Evolutionary conservation across 2,329 filamentous ascomycete species (phyloP).

Genomic region (Ceratocystis destructans): DNA sequence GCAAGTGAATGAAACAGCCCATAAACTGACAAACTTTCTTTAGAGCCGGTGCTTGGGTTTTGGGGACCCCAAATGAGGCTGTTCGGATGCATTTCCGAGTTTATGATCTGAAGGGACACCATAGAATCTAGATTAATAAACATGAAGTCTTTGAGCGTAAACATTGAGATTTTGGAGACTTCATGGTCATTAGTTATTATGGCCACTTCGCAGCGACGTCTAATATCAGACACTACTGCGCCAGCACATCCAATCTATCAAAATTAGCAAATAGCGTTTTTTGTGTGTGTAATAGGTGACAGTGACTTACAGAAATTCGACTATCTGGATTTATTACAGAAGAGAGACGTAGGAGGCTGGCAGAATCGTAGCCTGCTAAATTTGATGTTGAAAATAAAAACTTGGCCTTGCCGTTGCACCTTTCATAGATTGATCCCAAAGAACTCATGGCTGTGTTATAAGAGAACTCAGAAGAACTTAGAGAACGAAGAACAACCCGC

Average conservation of each 20-base stretch:
- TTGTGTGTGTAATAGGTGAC: not conserved
- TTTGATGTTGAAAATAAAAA: conserved; percentile 20
- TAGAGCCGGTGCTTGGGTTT: conserved; percentile 40
- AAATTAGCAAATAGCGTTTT: not conserved
- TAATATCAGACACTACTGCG: conserved; percentile 68
- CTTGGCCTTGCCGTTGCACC: conserved; percentile 48
- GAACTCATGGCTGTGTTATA: conserved; percentile 43
- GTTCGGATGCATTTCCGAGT: conserved; percentile 70
- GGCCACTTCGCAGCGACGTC: conserved; percentile 39
- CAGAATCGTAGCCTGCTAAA: conserved; percentile 35
- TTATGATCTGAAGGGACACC: conserved; percentile 69
- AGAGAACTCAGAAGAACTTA: conserved; percentile 59
- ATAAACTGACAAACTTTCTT: conserved; percentile 73
- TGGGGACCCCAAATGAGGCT: conserved; percentile 39
- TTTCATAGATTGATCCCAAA: conserved; percentile 31
- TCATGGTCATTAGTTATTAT: conserved; percentile 31
- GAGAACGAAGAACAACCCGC: conserved; percentile 41
- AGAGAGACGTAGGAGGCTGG: conserved; percentile 53
- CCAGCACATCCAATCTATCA: conserved; percentile 63
- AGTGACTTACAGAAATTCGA: conserved; percentile 43
- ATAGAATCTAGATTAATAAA: conserved; percentile 73
- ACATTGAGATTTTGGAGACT: conserved; percentile 57
- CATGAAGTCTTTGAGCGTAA: conserved; percentile 53
- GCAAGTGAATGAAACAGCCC: conserved; percentile 66
- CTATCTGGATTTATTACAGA: conserved; percentile 63